Conservation (phyloP, 768 basidiomycete genomes). For the Suillus lakei region DNA sequence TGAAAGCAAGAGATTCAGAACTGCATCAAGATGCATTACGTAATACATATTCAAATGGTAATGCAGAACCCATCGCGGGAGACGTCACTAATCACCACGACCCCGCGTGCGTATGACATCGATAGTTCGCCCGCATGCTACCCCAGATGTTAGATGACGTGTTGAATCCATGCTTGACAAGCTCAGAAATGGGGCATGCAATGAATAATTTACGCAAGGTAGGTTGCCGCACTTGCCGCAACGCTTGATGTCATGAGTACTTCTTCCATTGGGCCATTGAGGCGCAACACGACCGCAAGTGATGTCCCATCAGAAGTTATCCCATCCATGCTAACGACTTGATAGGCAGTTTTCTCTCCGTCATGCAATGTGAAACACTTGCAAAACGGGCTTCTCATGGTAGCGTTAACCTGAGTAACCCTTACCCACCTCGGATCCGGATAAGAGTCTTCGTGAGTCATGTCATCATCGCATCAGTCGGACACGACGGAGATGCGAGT, state of each 20-base stretch:
- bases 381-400: not conserved
- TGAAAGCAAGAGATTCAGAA: not conserved
- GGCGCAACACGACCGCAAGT: slow-evolving; percentile 2
- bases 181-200: not conserved
- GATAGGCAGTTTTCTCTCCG: not conserved
- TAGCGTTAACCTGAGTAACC: not conserved
- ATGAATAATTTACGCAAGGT: not conserved
- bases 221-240: not conserved
- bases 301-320: not conserved
- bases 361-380: slow-evolving; percentile 5
- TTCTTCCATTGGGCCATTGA: not conserved
- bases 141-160: slow-evolving; percentile 4
- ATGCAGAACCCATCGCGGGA: slow-evolving; percentile 8
- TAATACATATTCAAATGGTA: not conserved
- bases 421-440: slow-evolving; percentile 2
- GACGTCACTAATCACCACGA: slow-evolving; percentile 6
- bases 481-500: slow-evolving; percentile 3
- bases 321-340: not conserved
- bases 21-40: not conserved
- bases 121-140: slow-evolving; percentile 4
- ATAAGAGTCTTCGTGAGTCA: not conserved
- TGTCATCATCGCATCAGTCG: not conserved
- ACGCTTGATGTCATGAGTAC: not conserved
- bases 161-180: not conserved
- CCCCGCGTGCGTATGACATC: slow-evolving; percentile 1